A percentile compares a stretch with the other conserved stretches of the same genome.
These are phyloP conservation scores for Colletotrichum salicis DNA, from an alignment of 2,329 filamentous ascomycete species.

Conservation along the genomic window DNA sequence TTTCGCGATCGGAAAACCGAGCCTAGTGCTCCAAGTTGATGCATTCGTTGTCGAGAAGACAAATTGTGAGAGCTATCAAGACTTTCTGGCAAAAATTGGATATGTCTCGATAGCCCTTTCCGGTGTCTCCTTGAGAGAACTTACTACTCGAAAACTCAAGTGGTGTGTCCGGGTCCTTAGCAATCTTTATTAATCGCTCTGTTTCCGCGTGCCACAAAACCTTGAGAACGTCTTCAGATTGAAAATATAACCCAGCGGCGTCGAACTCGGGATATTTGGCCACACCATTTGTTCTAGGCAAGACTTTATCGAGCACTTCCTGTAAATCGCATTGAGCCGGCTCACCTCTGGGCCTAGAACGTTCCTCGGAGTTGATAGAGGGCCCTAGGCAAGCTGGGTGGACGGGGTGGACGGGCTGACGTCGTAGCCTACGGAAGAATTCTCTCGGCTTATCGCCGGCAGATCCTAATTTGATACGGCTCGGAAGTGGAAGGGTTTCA, in stretches of 20 bases:
- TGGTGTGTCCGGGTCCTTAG: background rate
- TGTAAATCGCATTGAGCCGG: background rate
- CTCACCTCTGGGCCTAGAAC: background rate
- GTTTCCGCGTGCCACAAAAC: background rate
- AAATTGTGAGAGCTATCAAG: conserved; percentile 3
- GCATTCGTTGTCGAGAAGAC: conserved; percentile 15
- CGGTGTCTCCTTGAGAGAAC: background rate
- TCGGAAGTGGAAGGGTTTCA: too few relatives aligned
- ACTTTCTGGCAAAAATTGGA: conserved; percentile 1
- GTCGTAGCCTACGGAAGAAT: background rate
- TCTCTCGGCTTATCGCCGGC: too few relatives aligned
- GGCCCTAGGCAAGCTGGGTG: background rate
- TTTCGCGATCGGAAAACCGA: background rate
- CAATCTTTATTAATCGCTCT: background rate
- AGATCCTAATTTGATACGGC: too few relatives aligned
- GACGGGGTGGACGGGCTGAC: too few relatives aligned
- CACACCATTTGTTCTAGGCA: background rate
- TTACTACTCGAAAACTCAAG: background rate
- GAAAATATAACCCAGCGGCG: background rate
- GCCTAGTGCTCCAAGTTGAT: conserved; percentile 9
- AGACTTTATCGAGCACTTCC: background rate
- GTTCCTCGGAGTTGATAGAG: background rate
- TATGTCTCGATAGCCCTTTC: background rate
- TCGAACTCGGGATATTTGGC: background rate
- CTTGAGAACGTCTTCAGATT: background rate